These are phyloP conservation scores for Saturnispora dispora DNA, from an alignment of 805 yeast species.

Conservation along the genomic window DNA sequence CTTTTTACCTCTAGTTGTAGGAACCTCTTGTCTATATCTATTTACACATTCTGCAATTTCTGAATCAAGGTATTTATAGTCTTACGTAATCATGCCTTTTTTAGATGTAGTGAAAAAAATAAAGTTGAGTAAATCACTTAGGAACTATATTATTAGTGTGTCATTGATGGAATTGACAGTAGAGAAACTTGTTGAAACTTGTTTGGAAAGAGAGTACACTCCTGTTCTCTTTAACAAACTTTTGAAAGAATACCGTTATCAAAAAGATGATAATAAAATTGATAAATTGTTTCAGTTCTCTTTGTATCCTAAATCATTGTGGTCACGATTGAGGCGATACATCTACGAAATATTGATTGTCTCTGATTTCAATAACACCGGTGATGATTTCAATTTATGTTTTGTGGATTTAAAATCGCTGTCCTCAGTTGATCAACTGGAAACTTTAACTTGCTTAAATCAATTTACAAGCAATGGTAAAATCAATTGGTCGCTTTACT, in stretches of 20 bases:
- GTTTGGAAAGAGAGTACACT: slow-evolving; percentile 18
- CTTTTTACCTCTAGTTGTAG: neutral
- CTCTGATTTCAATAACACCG: slow-evolving; percentile 19
- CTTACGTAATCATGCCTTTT: neutral
- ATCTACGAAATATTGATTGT: slow-evolving; percentile 22
- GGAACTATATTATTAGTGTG: neutral
- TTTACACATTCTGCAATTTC: neutral
- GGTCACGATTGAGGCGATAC: slow-evolving; percentile 16
- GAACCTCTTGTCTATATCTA: neutral
- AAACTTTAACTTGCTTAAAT: slow-evolving; percentile 21
- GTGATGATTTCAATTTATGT: slow-evolving; percentile 18
- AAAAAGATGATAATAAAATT: slow-evolving; percentile 6
- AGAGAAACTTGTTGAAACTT: slow-evolving; percentile 16
- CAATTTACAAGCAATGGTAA: slow-evolving; percentile 15
- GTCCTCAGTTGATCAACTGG: slow-evolving; percentile 17
- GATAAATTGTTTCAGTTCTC: slow-evolving; percentile 15
- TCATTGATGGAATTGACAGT: slow-evolving; percentile 8
- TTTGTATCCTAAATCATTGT: slow-evolving; percentile 12
- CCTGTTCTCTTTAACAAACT: slow-evolving; percentile 22
- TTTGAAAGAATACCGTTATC: slow-evolving; percentile 22
- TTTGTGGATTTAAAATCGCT: slow-evolving; percentile 15
- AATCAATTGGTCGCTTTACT: slow-evolving; percentile 19
- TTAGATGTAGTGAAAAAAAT: neutral
- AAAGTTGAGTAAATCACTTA: neutral
- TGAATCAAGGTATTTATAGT: neutral